Evolutionary conservation across 176 grass and related monocot species (phyloP), one percentile per base, ranked within the genome.

Genomic region (Dendrocalamus sinicus): DNA sequence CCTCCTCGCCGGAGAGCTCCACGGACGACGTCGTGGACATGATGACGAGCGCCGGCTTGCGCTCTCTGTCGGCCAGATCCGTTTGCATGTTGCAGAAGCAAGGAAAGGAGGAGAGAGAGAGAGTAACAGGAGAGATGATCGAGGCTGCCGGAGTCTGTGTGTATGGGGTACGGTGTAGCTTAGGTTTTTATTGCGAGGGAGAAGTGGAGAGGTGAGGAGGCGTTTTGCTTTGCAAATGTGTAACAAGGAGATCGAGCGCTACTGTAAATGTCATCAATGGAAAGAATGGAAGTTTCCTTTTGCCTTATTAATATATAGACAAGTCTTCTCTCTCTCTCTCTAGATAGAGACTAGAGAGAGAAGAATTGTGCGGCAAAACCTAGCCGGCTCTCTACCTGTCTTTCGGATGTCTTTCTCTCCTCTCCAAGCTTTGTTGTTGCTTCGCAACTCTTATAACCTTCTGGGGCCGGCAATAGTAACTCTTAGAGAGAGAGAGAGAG

Each of bases 211-310:
- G 48, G 47, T 0, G 76, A 45, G 3, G 30, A 32, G 66, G 87
- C 82, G 81, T 89, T 89, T 73, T 64, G 65, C 12, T 84, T 19
- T 66, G 75, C 37, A 32, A 32, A 70, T 50, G 55, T 59, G 60
- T 51, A 67, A 58, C 78, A 52, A 35, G 17, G 37, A 30, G 45
- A 14, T 10, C 78, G 46, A 37, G 32, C 14, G 66, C 13, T 41
- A 48, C 19, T 70, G 51, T 61, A 46, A 48, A 13, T 76, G 51
- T 69, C 37, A 90, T 86, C 63, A 86, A 86, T 81, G 67, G 52
- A 47, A 52, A 80, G 30, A 78, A 72, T 43, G 84, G 58, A 83
- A 90, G 79, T 83, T 87, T 87, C 89, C 69, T 32, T 78, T 83
- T 83, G 79, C 35, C 80, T 72, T 83, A 78, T 83, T 47, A 90